A percentile compares a stretch with the other conserved stretches of the same genome.
Evolutionary conservation across 2,329 filamentous ascomycete genomes (phyloP).

Genomic region (Phialophora chinensis): DNA sequence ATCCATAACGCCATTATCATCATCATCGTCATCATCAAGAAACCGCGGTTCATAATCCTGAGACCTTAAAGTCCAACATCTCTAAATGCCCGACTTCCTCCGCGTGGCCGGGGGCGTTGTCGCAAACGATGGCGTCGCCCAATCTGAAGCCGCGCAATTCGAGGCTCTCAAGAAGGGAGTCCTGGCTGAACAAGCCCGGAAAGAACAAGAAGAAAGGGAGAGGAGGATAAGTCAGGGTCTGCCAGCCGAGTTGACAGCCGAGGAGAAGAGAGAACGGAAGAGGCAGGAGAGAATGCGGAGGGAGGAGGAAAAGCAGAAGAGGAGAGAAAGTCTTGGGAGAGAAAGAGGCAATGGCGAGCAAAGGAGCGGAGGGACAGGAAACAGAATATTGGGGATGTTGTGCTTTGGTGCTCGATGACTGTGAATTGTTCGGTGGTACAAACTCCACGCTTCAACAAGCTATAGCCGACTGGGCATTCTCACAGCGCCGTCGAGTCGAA

Average conservation of each 20-base stretch:
- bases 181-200: slow-evolving; percentile 15
- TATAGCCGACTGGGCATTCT: slow-evolving; percentile 40
- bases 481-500: slow-evolving; percentile 39
- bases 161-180: slow-evolving; percentile 21
- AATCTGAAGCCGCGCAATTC: slow-evolving; percentile 24
- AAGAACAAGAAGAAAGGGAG: slow-evolving; percentile 24
- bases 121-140: slow-evolving; percentile 20
- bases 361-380: background rate
- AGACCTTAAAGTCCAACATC: background rate
- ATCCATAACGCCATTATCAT: no score
- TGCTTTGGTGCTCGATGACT: slow-evolving; percentile 9
- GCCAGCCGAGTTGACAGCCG: slow-evolving; percentile 10
- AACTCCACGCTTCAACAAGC: background rate
- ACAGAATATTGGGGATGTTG: slow-evolving; percentile 7
- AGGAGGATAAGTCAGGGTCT: slow-evolving; percentile 18
- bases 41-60: no score
- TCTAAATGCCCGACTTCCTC: slow-evolving; percentile 13
- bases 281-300: slow-evolving; percentile 3
- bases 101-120: slow-evolving; percentile 19
- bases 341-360: background rate
- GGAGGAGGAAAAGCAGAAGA: background rate
- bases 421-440: background rate
- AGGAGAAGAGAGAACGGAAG: slow-evolving; percentile 17
- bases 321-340: background rate
- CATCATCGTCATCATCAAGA: no score